Conservation (phyloP, 1,284 basidiomycete genomes). For the Pseudozyma sp. region DNA sequence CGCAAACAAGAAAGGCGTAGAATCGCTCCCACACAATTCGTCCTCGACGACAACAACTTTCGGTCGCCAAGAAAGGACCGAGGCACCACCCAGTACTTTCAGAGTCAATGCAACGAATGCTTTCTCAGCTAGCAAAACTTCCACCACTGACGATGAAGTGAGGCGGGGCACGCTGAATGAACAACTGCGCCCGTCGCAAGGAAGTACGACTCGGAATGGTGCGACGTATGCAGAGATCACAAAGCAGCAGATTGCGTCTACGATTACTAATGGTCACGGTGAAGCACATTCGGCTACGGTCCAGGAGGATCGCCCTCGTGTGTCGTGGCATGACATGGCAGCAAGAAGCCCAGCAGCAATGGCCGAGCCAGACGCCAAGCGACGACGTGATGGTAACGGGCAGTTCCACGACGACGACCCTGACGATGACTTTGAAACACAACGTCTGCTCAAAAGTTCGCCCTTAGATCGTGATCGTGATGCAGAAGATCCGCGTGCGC, state of each 20-base stretch:
- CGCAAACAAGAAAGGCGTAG: not conserved
- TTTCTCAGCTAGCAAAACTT: no score
- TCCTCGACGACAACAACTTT: no score
- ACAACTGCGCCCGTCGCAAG: no score
- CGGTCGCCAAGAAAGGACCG: no score
- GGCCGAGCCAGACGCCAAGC: constrained; percentile 18
- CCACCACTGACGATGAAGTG: no score
- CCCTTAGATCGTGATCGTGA: constrained; percentile 19
- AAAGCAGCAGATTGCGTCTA: not conserved
- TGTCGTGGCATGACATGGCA: constrained; percentile 33
- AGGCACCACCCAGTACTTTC: no score
- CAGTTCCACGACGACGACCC: constrained; percentile 7
- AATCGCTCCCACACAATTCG: no score
- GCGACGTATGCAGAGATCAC: no score
- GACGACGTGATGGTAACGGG: not conserved
- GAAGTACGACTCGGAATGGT: not conserved
- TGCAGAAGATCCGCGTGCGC: constrained; percentile 20
- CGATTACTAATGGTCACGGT: not conserved
- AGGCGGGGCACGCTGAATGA: no score
- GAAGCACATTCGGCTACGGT: not conserved
- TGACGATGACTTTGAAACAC: constrained; percentile 20
- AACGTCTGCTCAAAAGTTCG: constrained; percentile 25
- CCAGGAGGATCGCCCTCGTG: constrained; percentile 26
- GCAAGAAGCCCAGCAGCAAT: constrained; percentile 2
- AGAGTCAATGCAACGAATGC: no score